Base-by-base conservation (phyloP, 2,329 filamentous ascomycete species). In the Nothopassalora personata region DNA sequence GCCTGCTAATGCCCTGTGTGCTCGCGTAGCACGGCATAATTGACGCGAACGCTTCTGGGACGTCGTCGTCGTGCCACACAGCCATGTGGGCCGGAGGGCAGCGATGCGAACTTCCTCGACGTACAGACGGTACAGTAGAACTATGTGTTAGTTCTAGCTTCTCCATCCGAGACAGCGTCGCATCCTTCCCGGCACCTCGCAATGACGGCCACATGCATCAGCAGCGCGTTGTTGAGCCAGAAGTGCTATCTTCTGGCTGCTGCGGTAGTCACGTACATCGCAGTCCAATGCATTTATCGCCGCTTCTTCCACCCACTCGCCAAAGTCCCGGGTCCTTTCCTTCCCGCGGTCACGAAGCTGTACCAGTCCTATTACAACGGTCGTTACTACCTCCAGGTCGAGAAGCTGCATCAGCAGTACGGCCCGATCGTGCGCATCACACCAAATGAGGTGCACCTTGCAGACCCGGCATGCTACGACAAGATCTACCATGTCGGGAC, bases 191-290 rank as follows among this genome's bases (percentile, higher is more conserved):
- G 2, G 7, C 39, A 7, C 39, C 39, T 15, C 15, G 39, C 39
- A n/a, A 43, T 43, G 39, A 3, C 39, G 13, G 39, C 4, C 39
- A 43, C 39, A 72, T 71, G 31, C 63, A 74, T 18, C 74, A 76
- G 59, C 74, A 74, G 9, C 70, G 75, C 5, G 69, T 73, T 11
- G 65, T 60, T 13, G 73, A 74, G 55, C 74, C 74, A 3, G 15
- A 51, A 33, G 13, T 51, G 74, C 74, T 27, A 74, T 74, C 1
- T 68, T 69, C 48, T 71, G 23, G 48, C 61, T 31, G 56, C 62
- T 30, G 59, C 61, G 6, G 47, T 63, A 15, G 13, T 33, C 7
- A 30, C 48, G 19, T 51, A 51, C 27, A 51, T 51, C 27, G 48
- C 48, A 39, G 11, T 47, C 31, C 43, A 49, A 13, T 45, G 43